These are phyloP conservation scores for Penicillium canariense DNA, from an alignment of 495 filamentous ascomycete genomes.

Conservation along the genomic window DNA sequence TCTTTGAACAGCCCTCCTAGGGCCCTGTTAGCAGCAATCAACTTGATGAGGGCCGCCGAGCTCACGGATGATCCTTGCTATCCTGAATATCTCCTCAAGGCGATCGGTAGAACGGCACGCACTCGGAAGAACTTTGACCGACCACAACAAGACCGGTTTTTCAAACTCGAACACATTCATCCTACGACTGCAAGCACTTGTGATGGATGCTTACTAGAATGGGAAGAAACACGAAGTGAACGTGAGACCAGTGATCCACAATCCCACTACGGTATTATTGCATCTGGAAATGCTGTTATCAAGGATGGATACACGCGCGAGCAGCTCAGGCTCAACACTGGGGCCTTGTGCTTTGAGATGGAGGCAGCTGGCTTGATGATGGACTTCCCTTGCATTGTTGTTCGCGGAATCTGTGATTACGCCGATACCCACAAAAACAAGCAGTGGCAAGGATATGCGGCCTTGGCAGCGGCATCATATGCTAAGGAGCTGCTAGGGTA, in stretches of 20 bases:
- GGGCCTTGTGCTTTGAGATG: conserved; percentile 34
- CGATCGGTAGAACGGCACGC: conserved; percentile 15
- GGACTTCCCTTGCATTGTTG: conserved; percentile 34
- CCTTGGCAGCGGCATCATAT: conserved; percentile 30
- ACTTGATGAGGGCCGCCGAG: conserved; percentile 22
- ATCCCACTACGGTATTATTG: conserved; percentile 37
- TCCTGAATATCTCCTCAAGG: conserved; percentile 14
- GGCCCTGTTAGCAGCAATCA: conserved; percentile 24
- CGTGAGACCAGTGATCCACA: conserved; percentile 2
- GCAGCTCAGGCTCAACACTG: not conserved
- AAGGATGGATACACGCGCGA: conserved; percentile 9
- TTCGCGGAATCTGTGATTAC: conserved; percentile 37
- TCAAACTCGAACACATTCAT: not conserved
- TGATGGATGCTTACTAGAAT: not conserved
- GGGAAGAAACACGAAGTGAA: not conserved
- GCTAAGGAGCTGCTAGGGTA: conserved; percentile 13
- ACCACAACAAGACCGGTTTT: not conserved
- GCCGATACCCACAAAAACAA: conserved; percentile 37
- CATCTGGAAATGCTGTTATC: conserved; percentile 37
- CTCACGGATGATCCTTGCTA: conserved; percentile 15
- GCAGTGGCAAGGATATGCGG: conserved; percentile 33
- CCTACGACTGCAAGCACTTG: not conserved
- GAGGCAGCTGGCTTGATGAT: conserved; percentile 26
- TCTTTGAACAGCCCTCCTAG: conserved; percentile 30
- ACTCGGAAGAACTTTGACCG: conserved; percentile 11